Conservation (phyloP, 441 rosid species). For the Eutrema salsugineum region DNA sequence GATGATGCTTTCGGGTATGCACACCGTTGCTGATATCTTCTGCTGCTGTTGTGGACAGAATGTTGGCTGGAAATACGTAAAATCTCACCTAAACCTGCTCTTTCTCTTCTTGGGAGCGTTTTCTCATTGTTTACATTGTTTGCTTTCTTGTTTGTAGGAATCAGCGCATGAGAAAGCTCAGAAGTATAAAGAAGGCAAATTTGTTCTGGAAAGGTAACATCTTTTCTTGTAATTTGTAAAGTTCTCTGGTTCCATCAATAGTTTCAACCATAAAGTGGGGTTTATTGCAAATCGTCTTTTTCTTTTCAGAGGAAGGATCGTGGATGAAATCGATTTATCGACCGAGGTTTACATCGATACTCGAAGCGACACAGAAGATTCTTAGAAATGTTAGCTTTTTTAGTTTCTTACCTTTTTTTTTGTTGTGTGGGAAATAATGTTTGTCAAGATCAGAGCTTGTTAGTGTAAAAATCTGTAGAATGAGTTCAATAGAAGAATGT, state of each 20-base stretch:
- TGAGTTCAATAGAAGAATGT: not conserved
- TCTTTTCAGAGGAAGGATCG: constrained; percentile 69
- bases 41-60: constrained; percentile 90
- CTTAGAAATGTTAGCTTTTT: constrained; percentile 18
- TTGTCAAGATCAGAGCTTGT: constrained; percentile 16
- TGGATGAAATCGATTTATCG: constrained; percentile 68
- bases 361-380: constrained; percentile 64
- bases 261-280: not conserved
- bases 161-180: constrained; percentile 71
- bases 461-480: constrained; percentile 21
- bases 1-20: constrained; percentile 78
- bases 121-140: not conserved
- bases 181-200: constrained; percentile 82
- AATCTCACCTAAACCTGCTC: not conserved
- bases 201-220: constrained; percentile 73
- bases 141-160: constrained; percentile 44
- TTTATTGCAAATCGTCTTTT: constrained; percentile 1
- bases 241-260: not conserved
- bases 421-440: constrained; percentile 5
- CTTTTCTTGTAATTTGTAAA: constrained; percentile 2
- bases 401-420: not conserved
- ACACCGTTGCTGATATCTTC: constrained; percentile 80
- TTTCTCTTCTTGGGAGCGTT: constrained; percentile 1
- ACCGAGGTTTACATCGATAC: constrained; percentile 59
- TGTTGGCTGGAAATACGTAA: constrained; percentile 97